Percentiles rank a stretch among this genome's conserved stretches.
Evolutionary conservation across 768 basidiomycete species (phyloP).

Genomic region (Russula vinacea): DNA sequence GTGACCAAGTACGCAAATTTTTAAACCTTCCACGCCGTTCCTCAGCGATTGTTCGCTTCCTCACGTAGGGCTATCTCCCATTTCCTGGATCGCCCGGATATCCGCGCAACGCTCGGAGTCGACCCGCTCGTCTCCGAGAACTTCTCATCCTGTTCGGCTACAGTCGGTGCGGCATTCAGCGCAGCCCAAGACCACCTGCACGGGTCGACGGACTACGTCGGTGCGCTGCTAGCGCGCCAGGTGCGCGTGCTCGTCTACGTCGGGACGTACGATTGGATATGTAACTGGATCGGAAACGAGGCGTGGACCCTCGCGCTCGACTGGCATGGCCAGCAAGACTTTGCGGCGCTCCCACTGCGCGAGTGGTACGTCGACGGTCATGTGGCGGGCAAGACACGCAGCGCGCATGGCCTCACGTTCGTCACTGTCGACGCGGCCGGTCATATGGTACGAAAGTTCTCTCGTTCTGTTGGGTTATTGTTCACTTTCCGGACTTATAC

Average conservation of each 20-base stretch:
- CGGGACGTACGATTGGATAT: constrained; percentile 54
- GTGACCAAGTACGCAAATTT: constrained; percentile 40
- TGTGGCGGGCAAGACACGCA: constrained; percentile 53
- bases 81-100: constrained; percentile 59
- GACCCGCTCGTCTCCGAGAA: constrained; percentile 44
- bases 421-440: constrained; percentile 62
- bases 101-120: constrained; percentile 60
- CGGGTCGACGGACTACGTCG: constrained; percentile 42
- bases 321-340: constrained; percentile 56
- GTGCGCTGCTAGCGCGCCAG: constrained; percentile 52
- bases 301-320: constrained; percentile 56
- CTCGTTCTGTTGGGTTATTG: neutral
- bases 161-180: constrained; percentile 50
- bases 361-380: constrained; percentile 57
- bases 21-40: neutral
- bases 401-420: constrained; percentile 56
- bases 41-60: neutral
- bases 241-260: constrained; percentile 54
- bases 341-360: constrained; percentile 42
- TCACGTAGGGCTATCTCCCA: constrained; percentile 48
- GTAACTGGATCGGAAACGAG: constrained; percentile 65
- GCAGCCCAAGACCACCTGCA: constrained; percentile 42
- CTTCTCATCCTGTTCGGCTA: constrained; percentile 42
- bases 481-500: neutral
- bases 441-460: constrained; percentile 54